Base-by-base conservation (phyloP, 176 grass and related monocot species). In the Zea luxurians region DNA sequence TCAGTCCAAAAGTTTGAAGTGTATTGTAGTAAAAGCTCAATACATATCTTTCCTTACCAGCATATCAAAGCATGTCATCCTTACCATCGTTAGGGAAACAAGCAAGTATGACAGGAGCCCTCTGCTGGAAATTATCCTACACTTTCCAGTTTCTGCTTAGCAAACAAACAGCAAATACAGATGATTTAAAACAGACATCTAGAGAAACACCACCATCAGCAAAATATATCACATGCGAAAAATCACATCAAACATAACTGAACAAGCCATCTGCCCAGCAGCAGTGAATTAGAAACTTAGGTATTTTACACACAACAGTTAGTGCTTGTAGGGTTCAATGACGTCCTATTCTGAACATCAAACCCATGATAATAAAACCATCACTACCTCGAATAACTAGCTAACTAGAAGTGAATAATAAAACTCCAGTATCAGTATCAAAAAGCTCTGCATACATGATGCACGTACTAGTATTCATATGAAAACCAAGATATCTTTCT, bases 121-220 rank as follows among this genome's bases (percentile, higher is more conserved):
- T 82, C 78, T 5, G 62, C 74, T 64, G 45, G 82, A 76, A 84
- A 71, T 88, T 88, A 74, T 85, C 78, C 75, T 91, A 88, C 78
- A 91, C 78, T 84, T 91, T 80, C 77, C 79, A 82, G 47, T 77
- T 27, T 91, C 89, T 91, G 89, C 82, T 91, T 88, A 85, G 85
- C 82, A 91, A 91, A 85, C 63, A 91, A 65, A 89, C 71, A 83
- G 79, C 71, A 84, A 89, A 70, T 27, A 44, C 41, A 88, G 55
- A 81, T 76, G 58, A 80, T 86, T 87, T 63, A 77, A 91, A 58
- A 58, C 17, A 57, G 7, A 58, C 55, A 20, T 58, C 55, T 20
- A 58, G 17, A 58, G 55, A 58, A 58, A 20, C 8, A n/a, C n/a
- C 55, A 58, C 55, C 55, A 58, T 58, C 72, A 77, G 48, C 16